Evolutionary conservation across 192 early-diverging fungal species (phyloP), one percentile per base, ranked within the genome.

Genomic region (Coemansia sp.): DNA sequence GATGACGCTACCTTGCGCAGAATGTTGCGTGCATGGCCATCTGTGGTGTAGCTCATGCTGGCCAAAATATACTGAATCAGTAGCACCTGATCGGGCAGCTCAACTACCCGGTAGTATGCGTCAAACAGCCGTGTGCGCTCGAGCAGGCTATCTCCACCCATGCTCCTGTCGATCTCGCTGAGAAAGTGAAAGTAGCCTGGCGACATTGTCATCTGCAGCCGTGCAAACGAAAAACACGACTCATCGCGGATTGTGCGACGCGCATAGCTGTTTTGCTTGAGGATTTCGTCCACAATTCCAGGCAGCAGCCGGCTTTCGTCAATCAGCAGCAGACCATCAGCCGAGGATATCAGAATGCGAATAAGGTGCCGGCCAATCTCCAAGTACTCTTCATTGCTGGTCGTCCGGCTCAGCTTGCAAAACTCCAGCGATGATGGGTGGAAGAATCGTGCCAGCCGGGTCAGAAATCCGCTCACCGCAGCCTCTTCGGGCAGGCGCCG

Each of bases 101-200:
- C 79, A n/a, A 82, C 73, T 12, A 70, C 66, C 73, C 73, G 79
- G 48, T 82, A 82, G 57, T 65, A 82, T 10, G 71, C 73, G 53
- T 82, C 79, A 45, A 76, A 82, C 57, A 82, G 55, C 1, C 79
- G 62, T 14, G 64, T 67, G 55, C 79, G 73, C 39, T 82, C 79
- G 1, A 82, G 64, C 45, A 82, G 24, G 1, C 61, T 70, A 50
- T 76, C 74, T 9, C 79, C 79, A 19, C 74, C 79, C 19, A 67
- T 50, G 58, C 70, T 76, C 45, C 66, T 29, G 29, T 73, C 74
- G 27, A 82, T 73, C 48, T 76, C 79, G 41, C 60, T 49, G 35
- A 82, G 55, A 68, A 82, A 82, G 59, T 82, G 69, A 39, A 82
- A 82, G 59, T 82, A 82, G 15, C 79, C 79, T 0, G 79, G 79